A percentile compares a stretch with the other conserved stretches of the same genome.
Evolutionary conservation across 768 basidiomycete genomes (phyloP).

Genomic region (Hericium alpestre): DNA sequence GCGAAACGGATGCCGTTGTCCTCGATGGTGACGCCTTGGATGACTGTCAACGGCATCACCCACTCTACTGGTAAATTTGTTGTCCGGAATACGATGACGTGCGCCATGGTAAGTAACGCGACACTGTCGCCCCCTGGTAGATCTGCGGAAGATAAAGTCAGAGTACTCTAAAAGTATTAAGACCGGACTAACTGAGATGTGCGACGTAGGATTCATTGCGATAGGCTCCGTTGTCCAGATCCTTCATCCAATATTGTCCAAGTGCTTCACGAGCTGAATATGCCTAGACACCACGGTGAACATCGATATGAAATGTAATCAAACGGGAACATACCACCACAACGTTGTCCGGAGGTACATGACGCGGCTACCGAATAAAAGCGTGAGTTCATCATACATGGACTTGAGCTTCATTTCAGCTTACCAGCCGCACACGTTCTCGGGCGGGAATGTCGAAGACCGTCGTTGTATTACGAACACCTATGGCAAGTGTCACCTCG

Average conservation of each 20-base stretch:
- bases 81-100: conserved; percentile 77
- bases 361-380: conserved; percentile 51
- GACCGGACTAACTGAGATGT: conserved; percentile 60
- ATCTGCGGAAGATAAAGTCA: conserved; percentile 31
- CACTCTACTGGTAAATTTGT: conserved; percentile 78
- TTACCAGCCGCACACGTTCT: conserved; percentile 73
- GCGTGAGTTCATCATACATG: conserved; percentile 3
- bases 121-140: conserved; percentile 72
- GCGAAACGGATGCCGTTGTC: conserved; percentile 84
- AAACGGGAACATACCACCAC: conserved; percentile 49
- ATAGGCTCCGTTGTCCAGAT: conserved; percentile 82
- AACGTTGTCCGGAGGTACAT: conserved; percentile 79
- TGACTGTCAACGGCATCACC: conserved; percentile 81
- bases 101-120: conserved; percentile 65
- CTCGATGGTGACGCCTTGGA: conserved; percentile 82
- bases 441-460: conserved; percentile 90
- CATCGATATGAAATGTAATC: neutral
- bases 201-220: conserved; percentile 82
- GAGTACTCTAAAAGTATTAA: neutral
- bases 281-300: conserved; percentile 37
- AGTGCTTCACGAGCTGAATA: conserved; percentile 84
- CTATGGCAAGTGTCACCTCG: conserved; percentile 26
- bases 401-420: conserved; percentile 14
- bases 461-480: conserved; percentile 96
- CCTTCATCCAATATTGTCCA: conserved; percentile 96